Evolutionary conservation across 148 eudicot species (phyloP).

Genomic region (Suaeda aralocaspica): DNA sequence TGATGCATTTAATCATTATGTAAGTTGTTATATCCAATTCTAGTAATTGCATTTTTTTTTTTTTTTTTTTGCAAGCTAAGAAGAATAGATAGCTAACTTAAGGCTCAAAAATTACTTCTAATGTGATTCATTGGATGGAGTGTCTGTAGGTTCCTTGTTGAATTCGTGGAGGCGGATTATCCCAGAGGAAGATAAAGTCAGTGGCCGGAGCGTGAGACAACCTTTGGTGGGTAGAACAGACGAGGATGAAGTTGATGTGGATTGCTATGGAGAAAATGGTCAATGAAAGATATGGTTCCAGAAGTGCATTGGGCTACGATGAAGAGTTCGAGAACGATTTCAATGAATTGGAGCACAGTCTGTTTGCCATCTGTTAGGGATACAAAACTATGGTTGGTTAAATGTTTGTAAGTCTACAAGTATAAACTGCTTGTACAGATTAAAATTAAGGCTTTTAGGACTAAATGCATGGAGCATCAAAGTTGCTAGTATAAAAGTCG

Average conservation of each 20-base stretch:
- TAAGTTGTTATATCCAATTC: no score
- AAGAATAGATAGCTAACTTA: no score
- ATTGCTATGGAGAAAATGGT: constrained; percentile 52
- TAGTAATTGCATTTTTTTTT: no score
- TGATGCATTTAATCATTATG: no score
- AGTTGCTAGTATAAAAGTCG: no score
- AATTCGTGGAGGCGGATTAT: constrained; percentile 45
- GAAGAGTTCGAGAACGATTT: constrained; percentile 60
- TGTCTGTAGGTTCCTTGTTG: constrained; percentile 58
- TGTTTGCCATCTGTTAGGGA: constrained; percentile 71
- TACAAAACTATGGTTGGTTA: constrained; percentile 91
- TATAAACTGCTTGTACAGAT: no score
- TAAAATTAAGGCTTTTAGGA: not conserved
- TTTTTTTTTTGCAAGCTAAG: no score
- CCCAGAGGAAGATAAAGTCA: constrained; percentile 62
- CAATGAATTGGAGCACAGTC: constrained; percentile 75
- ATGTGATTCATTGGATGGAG: not conserved
- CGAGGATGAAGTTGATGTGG: constrained; percentile 66
- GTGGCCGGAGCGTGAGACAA: constrained; percentile 42
- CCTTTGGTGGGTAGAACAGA: constrained; percentile 50
- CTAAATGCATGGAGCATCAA: not conserved
- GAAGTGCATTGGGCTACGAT: constrained; percentile 24
- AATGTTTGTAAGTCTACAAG: constrained; percentile 59
- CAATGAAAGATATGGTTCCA: constrained; percentile 50
- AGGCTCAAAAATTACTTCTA: not conserved